Conservation (phyloP, 2,329 filamentous ascomycete genomes). For the Rugonectria rugulosa region DNA sequence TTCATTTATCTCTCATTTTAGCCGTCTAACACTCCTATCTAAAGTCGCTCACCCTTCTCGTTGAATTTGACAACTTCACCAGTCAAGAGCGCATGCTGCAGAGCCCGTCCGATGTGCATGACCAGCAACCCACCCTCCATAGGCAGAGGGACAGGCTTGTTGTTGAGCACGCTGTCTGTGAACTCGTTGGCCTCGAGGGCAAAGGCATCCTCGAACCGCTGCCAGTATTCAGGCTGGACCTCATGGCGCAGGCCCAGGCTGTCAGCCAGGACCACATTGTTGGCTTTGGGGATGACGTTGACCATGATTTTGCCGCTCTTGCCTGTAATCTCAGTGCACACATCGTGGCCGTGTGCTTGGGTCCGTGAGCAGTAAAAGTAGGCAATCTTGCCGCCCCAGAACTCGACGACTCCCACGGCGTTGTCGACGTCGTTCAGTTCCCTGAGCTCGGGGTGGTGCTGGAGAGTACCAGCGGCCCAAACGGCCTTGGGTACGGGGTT, state of each 20-base stretch:
- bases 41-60: slow-evolving; percentile 33
- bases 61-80: slow-evolving; percentile 67
- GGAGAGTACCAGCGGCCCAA: slow-evolving; percentile 23
- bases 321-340: slow-evolving; percentile 68
- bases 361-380: slow-evolving; percentile 71
- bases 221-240: slow-evolving; percentile 68
- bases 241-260: slow-evolving; percentile 57
- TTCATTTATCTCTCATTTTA: background rate
- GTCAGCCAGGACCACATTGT: slow-evolving; percentile 63
- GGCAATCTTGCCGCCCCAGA: slow-evolving; percentile 68
- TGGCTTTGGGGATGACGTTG: slow-evolving; percentile 63
- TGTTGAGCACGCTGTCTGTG: slow-evolving; percentile 58
- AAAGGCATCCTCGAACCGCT: slow-evolving; percentile 68
- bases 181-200: slow-evolving; percentile 70
- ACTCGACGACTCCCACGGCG: slow-evolving; percentile 66
- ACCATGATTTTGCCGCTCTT: slow-evolving; percentile 69
- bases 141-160: slow-evolving; percentile 50
- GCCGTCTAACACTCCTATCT: background rate
- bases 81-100: slow-evolving; percentile 63
- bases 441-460: slow-evolving; percentile 37
- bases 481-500: slow-evolving; percentile 23
- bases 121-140: slow-evolving; percentile 66
- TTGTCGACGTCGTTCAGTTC: slow-evolving; percentile 40
- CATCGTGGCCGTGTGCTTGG: slow-evolving; percentile 72
- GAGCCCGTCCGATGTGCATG: slow-evolving; percentile 65